These are phyloP conservation scores for Talaromyces liani DNA, from an alignment of 495 filamentous ascomycete species.

Conservation along the genomic window DNA sequence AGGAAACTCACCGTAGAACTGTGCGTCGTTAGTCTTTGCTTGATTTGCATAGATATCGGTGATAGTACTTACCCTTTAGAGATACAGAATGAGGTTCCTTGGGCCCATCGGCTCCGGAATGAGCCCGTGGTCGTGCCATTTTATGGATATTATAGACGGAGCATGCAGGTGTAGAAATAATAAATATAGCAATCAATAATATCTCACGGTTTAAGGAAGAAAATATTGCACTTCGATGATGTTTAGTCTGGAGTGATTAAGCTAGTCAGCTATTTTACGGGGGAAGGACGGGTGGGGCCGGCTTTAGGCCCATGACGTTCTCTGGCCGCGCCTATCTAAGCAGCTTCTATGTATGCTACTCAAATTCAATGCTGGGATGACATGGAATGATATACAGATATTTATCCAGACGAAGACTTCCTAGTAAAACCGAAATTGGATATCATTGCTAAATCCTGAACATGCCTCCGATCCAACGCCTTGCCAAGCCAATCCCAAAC, in stretches of 20 bases:
- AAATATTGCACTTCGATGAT: no score
- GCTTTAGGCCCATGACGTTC: background rate
- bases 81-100: slow-evolving; percentile 82
- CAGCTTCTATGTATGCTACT: no score
- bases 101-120: slow-evolving; percentile 46
- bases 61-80: slow-evolving; percentile 58
- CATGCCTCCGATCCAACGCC: background rate
- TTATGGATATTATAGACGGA: background rate
- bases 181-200: background rate
- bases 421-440: background rate
- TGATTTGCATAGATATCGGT: slow-evolving; percentile 5
- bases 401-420: background rate
- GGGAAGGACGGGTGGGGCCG: background rate
- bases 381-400: background rate
- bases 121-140: slow-evolving; percentile 40
- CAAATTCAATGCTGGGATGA: no score
- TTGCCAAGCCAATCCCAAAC: background rate
- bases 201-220: background rate
- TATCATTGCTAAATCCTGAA: background rate
- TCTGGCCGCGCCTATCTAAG: background rate
- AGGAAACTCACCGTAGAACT: slow-evolving; percentile 41
- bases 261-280: background rate
- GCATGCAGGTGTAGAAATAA: background rate
- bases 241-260: no score
- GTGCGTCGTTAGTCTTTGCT: slow-evolving; percentile 10